Percentiles rank a stretch among this genome's conserved stretches.
These are phyloP conservation scores for Entomortierella parvispora DNA, from an alignment of 192 early-diverging fungal species.

Conservation along the genomic window DNA sequence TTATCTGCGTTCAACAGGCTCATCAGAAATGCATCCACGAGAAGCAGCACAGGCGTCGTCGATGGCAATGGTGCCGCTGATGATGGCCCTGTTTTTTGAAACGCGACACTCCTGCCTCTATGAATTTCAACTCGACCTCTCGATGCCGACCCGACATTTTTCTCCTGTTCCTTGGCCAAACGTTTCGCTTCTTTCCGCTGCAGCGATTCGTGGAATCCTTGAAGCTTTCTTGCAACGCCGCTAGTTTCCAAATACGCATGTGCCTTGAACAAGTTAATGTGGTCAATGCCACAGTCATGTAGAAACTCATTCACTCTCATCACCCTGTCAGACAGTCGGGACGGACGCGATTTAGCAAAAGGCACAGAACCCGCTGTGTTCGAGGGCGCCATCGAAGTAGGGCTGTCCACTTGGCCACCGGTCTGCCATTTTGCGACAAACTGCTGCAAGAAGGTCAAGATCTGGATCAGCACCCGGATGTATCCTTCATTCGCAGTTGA, in stretches of 20 bases:
- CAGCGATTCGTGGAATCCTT: slow-evolving; percentile 32
- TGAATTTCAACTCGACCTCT: slow-evolving; percentile 23
- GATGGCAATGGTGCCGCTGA: slow-evolving; percentile 8
- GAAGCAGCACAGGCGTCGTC: slow-evolving; percentile 53
- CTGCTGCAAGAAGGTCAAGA: slow-evolving; percentile 64
- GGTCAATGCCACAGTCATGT: slow-evolving; percentile 72
- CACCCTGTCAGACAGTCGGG: slow-evolving; percentile 37
- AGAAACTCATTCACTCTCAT: slow-evolving; percentile 76
- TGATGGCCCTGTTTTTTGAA: background rate
- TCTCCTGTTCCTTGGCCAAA: slow-evolving; percentile 33
- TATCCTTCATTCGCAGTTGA: slow-evolving; percentile 78
- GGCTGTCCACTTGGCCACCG: background rate
- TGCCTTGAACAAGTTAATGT: slow-evolving; percentile 87
- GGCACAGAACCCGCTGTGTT: too few species aligned
- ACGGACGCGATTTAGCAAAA: slow-evolving; percentile 6
- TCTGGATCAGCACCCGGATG: slow-evolving; percentile 75
- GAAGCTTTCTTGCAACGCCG: slow-evolving; percentile 72
- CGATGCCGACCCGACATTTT: slow-evolving; percentile 1
- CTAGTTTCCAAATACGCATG: slow-evolving; percentile 74
- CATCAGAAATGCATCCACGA: slow-evolving; percentile 66
- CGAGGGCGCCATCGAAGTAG: too few species aligned
- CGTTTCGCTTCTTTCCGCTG: slow-evolving; percentile 23
- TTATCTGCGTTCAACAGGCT: slow-evolving; percentile 66
- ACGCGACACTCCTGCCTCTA: background rate
- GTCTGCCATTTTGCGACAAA: slow-evolving; percentile 22